Percentiles rank a stretch among this genome's conserved stretches.
These are phyloP conservation scores for Wilhelminamyces savonicus DNA, from an alignment of 805 yeast species.

Conservation along the genomic window DNA sequence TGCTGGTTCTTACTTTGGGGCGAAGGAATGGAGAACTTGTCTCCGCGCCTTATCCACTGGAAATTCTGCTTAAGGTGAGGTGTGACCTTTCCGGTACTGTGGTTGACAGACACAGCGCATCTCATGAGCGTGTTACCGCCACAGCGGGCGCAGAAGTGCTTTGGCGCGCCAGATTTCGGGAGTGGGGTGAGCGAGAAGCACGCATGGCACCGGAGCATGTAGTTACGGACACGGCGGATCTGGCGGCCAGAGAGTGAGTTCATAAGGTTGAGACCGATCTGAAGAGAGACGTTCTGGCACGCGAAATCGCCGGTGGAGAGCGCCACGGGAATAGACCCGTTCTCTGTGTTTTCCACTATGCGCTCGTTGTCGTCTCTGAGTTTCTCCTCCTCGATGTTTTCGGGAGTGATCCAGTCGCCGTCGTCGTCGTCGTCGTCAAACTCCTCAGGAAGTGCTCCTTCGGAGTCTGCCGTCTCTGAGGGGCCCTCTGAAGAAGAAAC, in stretches of 20 bases:
- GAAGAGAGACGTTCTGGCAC: constrained; percentile 90
- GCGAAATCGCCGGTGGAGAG: constrained; percentile 96
- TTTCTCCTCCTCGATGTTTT: constrained; percentile 66
- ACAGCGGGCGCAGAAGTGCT: constrained; percentile 91
- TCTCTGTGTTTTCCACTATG: constrained; percentile 32
- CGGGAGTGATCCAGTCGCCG: constrained; percentile 90
- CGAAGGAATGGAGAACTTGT: constrained; percentile 73
- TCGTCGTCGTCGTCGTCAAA: constrained; percentile 76
- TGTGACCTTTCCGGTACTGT: constrained; percentile 70
- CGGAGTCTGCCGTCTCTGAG: constrained; percentile 1
- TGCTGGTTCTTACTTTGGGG: constrained; percentile 77
- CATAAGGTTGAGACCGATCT: constrained; percentile 81
- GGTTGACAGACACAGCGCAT: constrained; percentile 83
- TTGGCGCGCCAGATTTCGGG: constrained; percentile 67
- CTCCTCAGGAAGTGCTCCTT: constrained; percentile 35
- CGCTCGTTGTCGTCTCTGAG: constrained; percentile 62
- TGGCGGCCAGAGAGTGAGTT: constrained; percentile 78
- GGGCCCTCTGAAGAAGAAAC: neutral
- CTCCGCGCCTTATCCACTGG: constrained; percentile 91
- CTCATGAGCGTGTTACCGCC: constrained; percentile 89
- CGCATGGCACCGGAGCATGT: constrained; percentile 96
- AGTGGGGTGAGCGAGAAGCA: constrained; percentile 81
- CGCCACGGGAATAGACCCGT: constrained; percentile 62
- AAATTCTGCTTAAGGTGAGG: constrained; percentile 89
- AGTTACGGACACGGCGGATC: constrained; percentile 79